Evolutionary conservation across 2,329 filamentous ascomycete genomes (phyloP), one percentile per base, ranked within the genome.

Genomic region (Beauveria medogensis): DNA sequence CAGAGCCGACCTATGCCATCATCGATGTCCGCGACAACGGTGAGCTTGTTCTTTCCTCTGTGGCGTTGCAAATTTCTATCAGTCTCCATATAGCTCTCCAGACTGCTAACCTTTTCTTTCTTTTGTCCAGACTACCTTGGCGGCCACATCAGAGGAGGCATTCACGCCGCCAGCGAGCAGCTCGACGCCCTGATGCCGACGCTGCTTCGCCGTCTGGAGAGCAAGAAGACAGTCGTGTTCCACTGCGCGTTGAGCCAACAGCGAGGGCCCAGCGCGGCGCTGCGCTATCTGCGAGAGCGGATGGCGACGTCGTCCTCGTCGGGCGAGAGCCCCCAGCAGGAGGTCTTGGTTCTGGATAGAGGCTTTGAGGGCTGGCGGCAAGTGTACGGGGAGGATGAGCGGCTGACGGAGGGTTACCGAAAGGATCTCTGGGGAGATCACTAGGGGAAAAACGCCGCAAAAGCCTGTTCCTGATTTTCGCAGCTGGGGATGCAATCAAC

Each of bases 241-340:
- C 94, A 99, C 77, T 99, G 94, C 75, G 89, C 90, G 20, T 78
- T 97, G 60, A 93, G 89, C 66, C 94, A 97, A 77, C 89, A 96
- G 76, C 82, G 94, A 1, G 94, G 94, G 0, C 94, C 94, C 0
- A 83, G 83, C 55, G 92, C 93, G 3, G 94, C 94, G 3, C 75
- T 96, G 67, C 81, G 82, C 68, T 97, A 97, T 73, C 67, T 92
- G 63, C 78, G 89, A 41, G 89, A 92, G 75, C 80, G 85, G 52
- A 85, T 88, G 66, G 77, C 81, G 16, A 63, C 78, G 22, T 34
- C 78, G 22, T 34, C 30, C 10, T 34, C 62, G 20, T 65, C 71
- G 59, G 69, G 69, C 9, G 68, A 18, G 14, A 10, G 20, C 16
- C 75, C n/a, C 10, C 46, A 68, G 63, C 93, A 97, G 77, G 84